Percentiles rank a stretch among this genome's conserved stretches.
These are phyloP conservation scores for Aureobasidium leucospermi DNA, from an alignment of 2,329 filamentous ascomycete genomes.

Conservation along the genomic window DNA sequence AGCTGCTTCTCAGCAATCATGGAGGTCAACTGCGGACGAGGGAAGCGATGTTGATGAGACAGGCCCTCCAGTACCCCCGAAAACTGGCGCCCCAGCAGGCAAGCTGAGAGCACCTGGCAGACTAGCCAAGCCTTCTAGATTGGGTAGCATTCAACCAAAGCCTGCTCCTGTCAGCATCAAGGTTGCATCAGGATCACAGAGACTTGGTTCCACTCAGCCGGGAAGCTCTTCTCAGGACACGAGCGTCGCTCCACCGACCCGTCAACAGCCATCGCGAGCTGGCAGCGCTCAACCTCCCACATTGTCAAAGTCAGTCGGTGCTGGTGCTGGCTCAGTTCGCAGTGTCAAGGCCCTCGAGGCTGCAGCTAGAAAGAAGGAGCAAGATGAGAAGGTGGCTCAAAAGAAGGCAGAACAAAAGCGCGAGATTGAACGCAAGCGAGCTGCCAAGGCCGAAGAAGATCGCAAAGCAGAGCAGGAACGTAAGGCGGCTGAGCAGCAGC, in stretches of 20 bases:
- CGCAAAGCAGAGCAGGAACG: slow-evolving; percentile 31
- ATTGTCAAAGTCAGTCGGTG: slow-evolving; percentile 4
- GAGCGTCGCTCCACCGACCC: slow-evolving; percentile 9
- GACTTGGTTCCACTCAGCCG: slow-evolving; percentile 20
- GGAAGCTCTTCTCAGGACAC: slow-evolving; percentile 22
- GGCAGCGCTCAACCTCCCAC: slow-evolving; percentile 14
- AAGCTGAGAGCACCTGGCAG: slow-evolving; percentile 29
- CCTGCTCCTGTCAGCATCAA: slow-evolving; percentile 65
- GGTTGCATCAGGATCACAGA: slow-evolving; percentile 45
- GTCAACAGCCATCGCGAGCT: slow-evolving; percentile 11
- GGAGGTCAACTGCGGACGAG: slow-evolving; percentile 28
- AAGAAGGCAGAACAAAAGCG: slow-evolving; percentile 74
- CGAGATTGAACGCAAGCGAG: slow-evolving; percentile 70
- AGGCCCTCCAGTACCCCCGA: slow-evolving; percentile 55
- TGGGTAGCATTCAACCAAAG: slow-evolving; percentile 50
- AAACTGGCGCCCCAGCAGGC: slow-evolving; percentile 35
- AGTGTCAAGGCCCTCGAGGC: slow-evolving; percentile 54
- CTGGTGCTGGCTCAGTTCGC: slow-evolving; percentile 19
- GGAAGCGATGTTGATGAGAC: slow-evolving; percentile 44
- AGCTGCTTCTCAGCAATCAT: slow-evolving; percentile 17
- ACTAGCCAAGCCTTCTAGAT: slow-evolving; percentile 33
- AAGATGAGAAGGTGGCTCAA: slow-evolving; percentile 71
- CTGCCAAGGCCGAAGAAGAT: slow-evolving; percentile 59
- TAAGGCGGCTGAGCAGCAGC: slow-evolving; percentile 32
- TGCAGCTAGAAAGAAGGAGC: slow-evolving; percentile 75